A percentile compares a stretch with the other conserved stretches of the same genome.
Evolutionary conservation across 805 yeast species (phyloP).

Genomic region (Zygotorulaspora florentina): DNA sequence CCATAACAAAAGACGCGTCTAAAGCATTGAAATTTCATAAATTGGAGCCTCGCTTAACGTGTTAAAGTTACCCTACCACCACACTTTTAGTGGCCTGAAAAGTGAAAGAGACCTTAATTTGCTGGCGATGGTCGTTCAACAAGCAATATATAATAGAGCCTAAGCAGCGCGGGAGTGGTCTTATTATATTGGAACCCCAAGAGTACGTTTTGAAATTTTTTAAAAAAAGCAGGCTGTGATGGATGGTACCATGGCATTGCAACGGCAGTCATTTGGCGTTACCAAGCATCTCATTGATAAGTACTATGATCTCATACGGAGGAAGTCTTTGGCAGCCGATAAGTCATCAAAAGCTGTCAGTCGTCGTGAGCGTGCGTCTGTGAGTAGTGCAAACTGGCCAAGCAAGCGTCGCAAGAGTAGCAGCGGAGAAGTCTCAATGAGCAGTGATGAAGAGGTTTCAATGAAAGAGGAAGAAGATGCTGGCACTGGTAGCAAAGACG

Average conservation of each 20-base stretch:
- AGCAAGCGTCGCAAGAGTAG: slow-evolving; percentile 1
- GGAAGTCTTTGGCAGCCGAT: slow-evolving; percentile 1
- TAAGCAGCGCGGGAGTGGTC: neutral
- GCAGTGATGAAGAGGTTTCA: slow-evolving; percentile 2
- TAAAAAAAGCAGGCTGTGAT: neutral
- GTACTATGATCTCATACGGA: slow-evolving; percentile 16
- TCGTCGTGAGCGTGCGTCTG: slow-evolving; percentile 4
- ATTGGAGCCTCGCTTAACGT: neutral
- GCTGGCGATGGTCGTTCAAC: neutral
- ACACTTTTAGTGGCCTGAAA: neutral
- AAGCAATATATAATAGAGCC: neutral
- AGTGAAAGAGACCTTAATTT: neutral
- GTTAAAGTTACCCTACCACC: neutral
- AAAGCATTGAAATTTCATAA: too few species aligned
- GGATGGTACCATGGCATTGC: slow-evolving; percentile 8
- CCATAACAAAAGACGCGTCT: too few species aligned
- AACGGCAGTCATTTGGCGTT: slow-evolving; percentile 24
- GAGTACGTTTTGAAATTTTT: neutral
- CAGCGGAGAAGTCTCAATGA: neutral
- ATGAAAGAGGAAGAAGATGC: slow-evolving; percentile 1
- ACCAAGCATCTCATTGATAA: slow-evolving; percentile 22
- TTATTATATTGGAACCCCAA: too few species aligned
- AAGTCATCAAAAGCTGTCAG: slow-evolving; percentile 1
- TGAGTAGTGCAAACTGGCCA: neutral
- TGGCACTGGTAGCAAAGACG: slow-evolving; percentile 2